These are phyloP conservation scores for Naganishia sp. DNA, from an alignment of 1,284 basidiomycete species.

Conservation along the genomic window DNA sequence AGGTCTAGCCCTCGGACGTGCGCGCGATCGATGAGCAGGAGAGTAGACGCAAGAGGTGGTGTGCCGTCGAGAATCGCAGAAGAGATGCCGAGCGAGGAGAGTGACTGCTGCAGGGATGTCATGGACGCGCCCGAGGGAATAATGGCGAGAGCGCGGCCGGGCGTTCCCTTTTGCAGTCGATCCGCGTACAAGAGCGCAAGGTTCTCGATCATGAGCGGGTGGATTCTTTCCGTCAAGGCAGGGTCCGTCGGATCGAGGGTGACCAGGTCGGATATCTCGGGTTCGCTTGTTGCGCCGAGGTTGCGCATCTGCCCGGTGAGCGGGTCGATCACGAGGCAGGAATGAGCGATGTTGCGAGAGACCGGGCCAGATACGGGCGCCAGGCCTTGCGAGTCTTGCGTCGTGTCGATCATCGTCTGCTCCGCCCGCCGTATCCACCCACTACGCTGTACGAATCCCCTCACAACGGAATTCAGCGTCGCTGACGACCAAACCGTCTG, in stretches of 20 bases:
- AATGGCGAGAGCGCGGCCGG: constrained; percentile 9
- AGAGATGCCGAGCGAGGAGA: constrained; percentile 5
- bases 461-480: constrained; percentile 29
- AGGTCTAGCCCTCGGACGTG: constrained; percentile 30
- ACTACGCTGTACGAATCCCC: constrained; percentile 17
- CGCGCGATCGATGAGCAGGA: constrained; percentile 22
- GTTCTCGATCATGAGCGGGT: constrained; percentile 29
- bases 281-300: not conserved
- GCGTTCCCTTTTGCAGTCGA: not conserved
- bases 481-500: constrained; percentile 33
- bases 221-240: constrained; percentile 13
- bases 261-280: not conserved
- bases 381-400: not conserved
- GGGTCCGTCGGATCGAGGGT: not conserved
- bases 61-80: constrained; percentile 1
- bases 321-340: constrained; percentile 30
- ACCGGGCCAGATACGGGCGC: too few relatives aligned
- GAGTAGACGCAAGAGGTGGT: not conserved
- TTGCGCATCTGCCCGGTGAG: constrained; percentile 18
- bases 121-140: constrained; percentile 26
- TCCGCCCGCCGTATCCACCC: constrained; percentile 30
- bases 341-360: constrained; percentile 2
- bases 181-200: constrained; percentile 25
- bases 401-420: constrained; percentile 19
- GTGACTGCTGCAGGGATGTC: not conserved